Evolutionary conservation across 2,329 filamentous ascomycete genomes (phyloP), one percentile per base, ranked within the genome.

Genomic region (Truncatella angustata): DNA sequence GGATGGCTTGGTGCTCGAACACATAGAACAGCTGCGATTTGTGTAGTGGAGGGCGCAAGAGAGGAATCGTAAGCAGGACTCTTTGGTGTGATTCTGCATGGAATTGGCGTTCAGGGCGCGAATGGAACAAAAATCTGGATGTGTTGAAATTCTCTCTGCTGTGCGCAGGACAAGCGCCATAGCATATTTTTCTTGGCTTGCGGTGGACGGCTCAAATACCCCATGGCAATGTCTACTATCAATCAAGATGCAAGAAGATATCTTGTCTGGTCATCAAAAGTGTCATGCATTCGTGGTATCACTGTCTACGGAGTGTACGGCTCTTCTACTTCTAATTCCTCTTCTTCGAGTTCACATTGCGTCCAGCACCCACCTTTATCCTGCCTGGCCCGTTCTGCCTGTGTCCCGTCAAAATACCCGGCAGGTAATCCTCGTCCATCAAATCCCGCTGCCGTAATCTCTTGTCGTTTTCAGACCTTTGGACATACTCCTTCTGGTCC

Each of bases 381-480:
- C 83, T 86, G 1, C 87, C 88, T 2, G 82, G 81, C 42, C 80
- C 81, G 6, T 67, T 54, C 35, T 75, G 79, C 59, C 93, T 78
- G 63, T 92, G 85, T 0, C 94, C 94, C 1, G 85, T 94, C 64
- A 99, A 66, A 44, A 99, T 89, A 30, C 84, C 79, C 0, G 94
- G 94, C 57, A 97, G 71, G 67, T 92, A 96, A 70, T 99, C 93
- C 66, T 95, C 87, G 66, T 97, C 93, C 93, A 97, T 95, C 52
- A 96, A 73, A 70, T 96, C 91, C 65, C 84, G 86, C 67, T 89
- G 84, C 64, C 86, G 86, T 49, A 75, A 76, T 61, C 87, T 82
- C 61, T 80, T 82, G 66, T 88, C 82, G 60, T 85, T 80, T 3
- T 79, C 80, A 14, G 81, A 68, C 49, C 85, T 85, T 57, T 80